Conservation (phyloP, 2,329 filamentous ascomycete species). For the Plenodomus lindquistii region DNA sequence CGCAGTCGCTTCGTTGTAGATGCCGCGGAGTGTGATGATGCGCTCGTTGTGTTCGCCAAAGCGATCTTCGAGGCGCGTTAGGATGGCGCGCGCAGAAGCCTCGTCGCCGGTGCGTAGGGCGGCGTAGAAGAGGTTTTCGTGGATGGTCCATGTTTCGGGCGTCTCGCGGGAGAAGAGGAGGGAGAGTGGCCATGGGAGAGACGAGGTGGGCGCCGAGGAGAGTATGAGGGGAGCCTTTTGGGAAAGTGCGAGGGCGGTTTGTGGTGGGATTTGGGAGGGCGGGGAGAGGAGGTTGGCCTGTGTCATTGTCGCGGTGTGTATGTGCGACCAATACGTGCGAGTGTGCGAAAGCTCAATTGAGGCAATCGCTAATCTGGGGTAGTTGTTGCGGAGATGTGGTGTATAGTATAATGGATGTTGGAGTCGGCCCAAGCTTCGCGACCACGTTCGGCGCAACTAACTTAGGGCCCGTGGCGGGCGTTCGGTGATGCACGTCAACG, state of each 20-base stretch:
- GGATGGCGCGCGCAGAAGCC: slow-evolving; percentile 71
- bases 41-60: slow-evolving; percentile 87
- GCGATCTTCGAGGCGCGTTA: slow-evolving; percentile 74
- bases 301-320: slow-evolving; percentile 26
- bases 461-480: slow-evolving; percentile 1
- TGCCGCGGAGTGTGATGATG: slow-evolving; percentile 78
- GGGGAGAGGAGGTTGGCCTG: slow-evolving; percentile 46
- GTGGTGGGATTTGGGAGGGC: slow-evolving; percentile 45
- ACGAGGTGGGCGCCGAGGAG: slow-evolving; percentile 43
- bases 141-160: slow-evolving; percentile 78
- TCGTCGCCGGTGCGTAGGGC: slow-evolving; percentile 86
- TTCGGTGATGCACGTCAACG: slow-evolving; percentile 14
- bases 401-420: neutral
- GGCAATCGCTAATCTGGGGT: neutral
- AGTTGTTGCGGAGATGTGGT: slow-evolving; percentile 7
- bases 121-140: slow-evolving; percentile 84
- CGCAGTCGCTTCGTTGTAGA: slow-evolving; percentile 84
- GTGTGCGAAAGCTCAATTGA: neutral
- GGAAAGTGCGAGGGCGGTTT: slow-evolving; percentile 51
- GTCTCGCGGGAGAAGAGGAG: slow-evolving; percentile 64
- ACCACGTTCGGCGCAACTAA: slow-evolving; percentile 1
- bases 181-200: slow-evolving; percentile 56
- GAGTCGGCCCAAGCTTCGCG: slow-evolving; percentile 15
- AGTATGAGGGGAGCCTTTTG: slow-evolving; percentile 50
- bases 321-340: neutral